These are phyloP conservation scores for Chlorella sp. DNA, from an alignment of 139 green algal species.

Conservation along the genomic window DNA sequence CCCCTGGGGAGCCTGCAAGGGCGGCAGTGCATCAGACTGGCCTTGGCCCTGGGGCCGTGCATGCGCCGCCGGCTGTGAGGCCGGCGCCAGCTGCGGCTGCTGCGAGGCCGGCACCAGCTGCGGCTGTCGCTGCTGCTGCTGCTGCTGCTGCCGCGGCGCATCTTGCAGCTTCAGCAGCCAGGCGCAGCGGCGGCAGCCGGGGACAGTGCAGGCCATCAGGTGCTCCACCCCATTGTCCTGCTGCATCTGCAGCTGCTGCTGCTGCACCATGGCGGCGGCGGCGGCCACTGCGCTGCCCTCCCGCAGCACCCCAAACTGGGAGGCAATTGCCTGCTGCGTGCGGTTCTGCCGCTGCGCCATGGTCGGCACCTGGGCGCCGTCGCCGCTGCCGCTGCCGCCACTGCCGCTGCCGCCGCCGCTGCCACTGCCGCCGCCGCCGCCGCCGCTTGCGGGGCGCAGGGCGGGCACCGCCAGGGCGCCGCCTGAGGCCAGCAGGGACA, in stretches of 20 bases:
- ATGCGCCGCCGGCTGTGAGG: too few species aligned
- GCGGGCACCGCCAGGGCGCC: too few species aligned
- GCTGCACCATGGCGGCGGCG: background rate
- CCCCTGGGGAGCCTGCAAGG: too few species aligned
- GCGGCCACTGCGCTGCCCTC: background rate
- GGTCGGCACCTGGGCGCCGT: background rate
- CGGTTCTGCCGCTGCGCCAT: background rate
- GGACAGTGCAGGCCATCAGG: background rate
- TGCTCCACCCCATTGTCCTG: background rate
- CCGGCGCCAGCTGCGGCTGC: too few species aligned
- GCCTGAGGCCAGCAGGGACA: too few species aligned
- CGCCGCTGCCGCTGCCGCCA: background rate
- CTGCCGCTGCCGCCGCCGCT: background rate
- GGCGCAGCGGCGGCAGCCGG: background rate
- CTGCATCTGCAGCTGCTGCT: background rate
- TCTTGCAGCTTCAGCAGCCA: background rate
- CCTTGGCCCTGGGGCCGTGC: too few species aligned
- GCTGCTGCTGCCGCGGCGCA: too few species aligned
- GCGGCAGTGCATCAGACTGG: too few species aligned
- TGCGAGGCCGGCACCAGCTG: too few species aligned
- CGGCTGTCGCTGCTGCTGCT: too few species aligned
- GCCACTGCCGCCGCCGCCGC: background rate
- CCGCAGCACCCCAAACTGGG: background rate
- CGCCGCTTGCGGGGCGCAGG: background rate
- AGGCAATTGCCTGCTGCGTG: too few species aligned